These are phyloP conservation scores for Exophiala sp. DNA, from an alignment of 2,329 filamentous ascomycete species.

Conservation along the genomic window DNA sequence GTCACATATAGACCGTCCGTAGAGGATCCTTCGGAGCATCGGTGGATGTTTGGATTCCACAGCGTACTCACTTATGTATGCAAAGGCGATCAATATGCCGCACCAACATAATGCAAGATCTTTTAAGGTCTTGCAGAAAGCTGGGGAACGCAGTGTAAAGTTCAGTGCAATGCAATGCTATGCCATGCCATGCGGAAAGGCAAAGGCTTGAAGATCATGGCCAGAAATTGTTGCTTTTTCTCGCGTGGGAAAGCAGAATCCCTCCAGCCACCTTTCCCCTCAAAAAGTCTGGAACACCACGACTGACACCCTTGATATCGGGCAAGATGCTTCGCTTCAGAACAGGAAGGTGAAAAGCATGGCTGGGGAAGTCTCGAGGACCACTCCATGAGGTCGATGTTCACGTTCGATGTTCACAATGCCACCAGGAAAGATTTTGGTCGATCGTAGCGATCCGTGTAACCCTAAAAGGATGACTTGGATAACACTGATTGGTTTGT, in stretches of 20 bases:
- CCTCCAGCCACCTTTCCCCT: no score
- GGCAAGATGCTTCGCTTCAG: neutral
- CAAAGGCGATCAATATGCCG: slow-evolving; percentile 18
- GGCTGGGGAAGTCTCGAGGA: slow-evolving; percentile 8
- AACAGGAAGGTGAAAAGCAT: slow-evolving; percentile 7
- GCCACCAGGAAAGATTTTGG: slow-evolving; percentile 4
- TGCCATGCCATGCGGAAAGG: neutral
- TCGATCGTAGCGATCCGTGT: slow-evolving; percentile 15
- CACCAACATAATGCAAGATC: slow-evolving; percentile 16
- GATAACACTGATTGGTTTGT: slow-evolving; percentile 15
- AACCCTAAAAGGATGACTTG: slow-evolving; percentile 6
- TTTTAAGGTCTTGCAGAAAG: slow-evolving; percentile 11
- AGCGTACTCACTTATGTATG: slow-evolving; percentile 14
- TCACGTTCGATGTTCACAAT: slow-evolving; percentile 8
- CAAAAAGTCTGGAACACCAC: no score
- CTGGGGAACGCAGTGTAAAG: slow-evolving; percentile 4
- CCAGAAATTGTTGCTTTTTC: no score
- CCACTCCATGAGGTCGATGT: neutral
- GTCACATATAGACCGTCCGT: neutral
- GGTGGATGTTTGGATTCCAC: slow-evolving; percentile 3
- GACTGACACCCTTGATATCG: neutral
- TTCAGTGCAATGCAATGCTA: slow-evolving; percentile 17
- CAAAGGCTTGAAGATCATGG: no score
- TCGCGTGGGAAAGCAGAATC: no score
- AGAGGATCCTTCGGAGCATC: neutral